Conservation (phyloP, 2,329 filamentous ascomycete species). For the Epichloe gansuensis region DNA sequence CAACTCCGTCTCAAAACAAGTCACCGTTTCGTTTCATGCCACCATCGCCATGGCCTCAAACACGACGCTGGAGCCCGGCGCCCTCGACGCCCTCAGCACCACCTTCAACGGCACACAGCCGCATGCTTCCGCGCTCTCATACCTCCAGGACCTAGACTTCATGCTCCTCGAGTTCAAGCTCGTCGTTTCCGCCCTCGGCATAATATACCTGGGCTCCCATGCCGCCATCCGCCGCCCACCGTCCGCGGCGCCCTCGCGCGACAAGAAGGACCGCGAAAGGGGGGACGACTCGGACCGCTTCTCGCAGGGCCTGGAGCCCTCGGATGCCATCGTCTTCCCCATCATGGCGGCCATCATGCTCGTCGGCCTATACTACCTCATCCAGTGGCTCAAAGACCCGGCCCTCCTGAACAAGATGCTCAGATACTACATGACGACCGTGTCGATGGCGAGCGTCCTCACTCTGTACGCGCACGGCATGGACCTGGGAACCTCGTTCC, state of each 20-base stretch:
- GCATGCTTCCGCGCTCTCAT: constrained; percentile 16
- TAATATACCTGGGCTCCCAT: constrained; percentile 75
- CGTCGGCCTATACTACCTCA: constrained; percentile 68
- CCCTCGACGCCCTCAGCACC: constrained; percentile 18
- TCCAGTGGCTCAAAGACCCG: constrained; percentile 78
- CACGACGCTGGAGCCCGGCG: constrained; percentile 10
- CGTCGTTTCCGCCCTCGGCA: constrained; percentile 56
- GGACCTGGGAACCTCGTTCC: constrained; percentile 48
- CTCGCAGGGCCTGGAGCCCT: constrained; percentile 42
- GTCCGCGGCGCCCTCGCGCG: constrained; percentile 54
- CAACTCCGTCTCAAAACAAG: neutral
- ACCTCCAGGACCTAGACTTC: constrained; percentile 25
- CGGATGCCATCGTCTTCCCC: constrained; percentile 77
- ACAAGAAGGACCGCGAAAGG: constrained; percentile 28
- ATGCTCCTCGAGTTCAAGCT: constrained; percentile 35
- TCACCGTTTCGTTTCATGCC: neutral
- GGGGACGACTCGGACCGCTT: constrained; percentile 33
- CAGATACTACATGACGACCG: constrained; percentile 67
- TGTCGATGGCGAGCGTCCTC: constrained; percentile 65
- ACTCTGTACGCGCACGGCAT: constrained; percentile 62
- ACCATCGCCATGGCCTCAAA: constrained; percentile 12
- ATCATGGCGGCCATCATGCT: constrained; percentile 62
- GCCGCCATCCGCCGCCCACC: constrained; percentile 73
- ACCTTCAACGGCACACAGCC: constrained; percentile 14
- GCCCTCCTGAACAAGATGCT: constrained; percentile 70